These are phyloP conservation scores for Venturia effusa DNA, from an alignment of 2,329 filamentous ascomycete genomes.

Conservation along the genomic window DNA sequence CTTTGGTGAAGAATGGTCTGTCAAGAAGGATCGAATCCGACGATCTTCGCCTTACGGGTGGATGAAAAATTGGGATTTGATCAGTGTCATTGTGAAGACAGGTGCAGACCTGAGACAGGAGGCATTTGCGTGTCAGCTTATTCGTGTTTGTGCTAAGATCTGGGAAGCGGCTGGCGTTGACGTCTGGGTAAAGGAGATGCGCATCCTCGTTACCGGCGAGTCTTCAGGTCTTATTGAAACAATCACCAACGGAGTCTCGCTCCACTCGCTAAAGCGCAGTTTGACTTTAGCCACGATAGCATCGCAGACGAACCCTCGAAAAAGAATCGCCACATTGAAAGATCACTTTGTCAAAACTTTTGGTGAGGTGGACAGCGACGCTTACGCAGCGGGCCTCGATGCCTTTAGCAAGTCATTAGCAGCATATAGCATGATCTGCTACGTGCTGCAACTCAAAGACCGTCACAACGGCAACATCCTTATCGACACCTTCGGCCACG, in stretches of 20 bases:
- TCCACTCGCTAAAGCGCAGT: slow-evolving; percentile 75
- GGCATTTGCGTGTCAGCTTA: slow-evolving; percentile 78
- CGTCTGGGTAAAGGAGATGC: slow-evolving; percentile 86
- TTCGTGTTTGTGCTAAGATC: slow-evolving; percentile 69
- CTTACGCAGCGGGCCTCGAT: slow-evolving; percentile 61
- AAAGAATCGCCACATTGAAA: slow-evolving; percentile 67
- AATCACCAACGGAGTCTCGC: slow-evolving; percentile 78
- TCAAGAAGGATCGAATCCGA: slow-evolving; percentile 74
- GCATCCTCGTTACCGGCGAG: slow-evolving; percentile 75
- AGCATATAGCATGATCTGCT: slow-evolving; percentile 76
- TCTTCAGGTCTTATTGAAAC: slow-evolving; percentile 78
- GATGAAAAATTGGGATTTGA: slow-evolving; percentile 83
- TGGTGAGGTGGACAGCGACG: slow-evolving; percentile 56
- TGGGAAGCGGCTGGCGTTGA: slow-evolving; percentile 64
- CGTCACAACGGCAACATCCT: slow-evolving; percentile 80
- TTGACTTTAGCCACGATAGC: slow-evolving; percentile 67
- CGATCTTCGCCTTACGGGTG: slow-evolving; percentile 76
- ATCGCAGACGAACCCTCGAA: slow-evolving; percentile 59
- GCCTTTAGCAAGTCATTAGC: slow-evolving; percentile 74
- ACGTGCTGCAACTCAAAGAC: slow-evolving; percentile 75
- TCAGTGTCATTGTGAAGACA: slow-evolving; percentile 82
- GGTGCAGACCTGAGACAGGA: slow-evolving; percentile 74
- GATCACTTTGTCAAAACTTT: slow-evolving; percentile 77
- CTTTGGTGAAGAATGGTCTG: slow-evolving; percentile 77
- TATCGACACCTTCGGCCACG: slow-evolving; percentile 76